These are phyloP conservation scores for Cardamine resedifolia DNA, from an alignment of 345 rosid genomes.

Conservation along the genomic window DNA sequence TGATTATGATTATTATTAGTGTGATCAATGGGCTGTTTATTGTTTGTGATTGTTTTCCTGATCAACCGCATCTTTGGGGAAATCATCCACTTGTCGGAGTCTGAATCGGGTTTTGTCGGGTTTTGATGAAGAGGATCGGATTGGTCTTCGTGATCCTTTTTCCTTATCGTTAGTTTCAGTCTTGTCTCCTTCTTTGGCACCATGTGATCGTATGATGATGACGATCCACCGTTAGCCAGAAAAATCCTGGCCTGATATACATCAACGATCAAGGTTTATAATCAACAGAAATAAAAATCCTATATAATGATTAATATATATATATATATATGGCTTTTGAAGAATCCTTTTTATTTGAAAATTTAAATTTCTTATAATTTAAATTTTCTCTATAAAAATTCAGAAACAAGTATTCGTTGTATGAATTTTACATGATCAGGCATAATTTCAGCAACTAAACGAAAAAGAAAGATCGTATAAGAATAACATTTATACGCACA, in stretches of 20 bases:
- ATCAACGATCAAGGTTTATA: slow-evolving; percentile 23
- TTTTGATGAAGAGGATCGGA: slow-evolving; percentile 41
- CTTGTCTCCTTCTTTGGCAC: slow-evolving; percentile 42
- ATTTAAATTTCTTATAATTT: background rate
- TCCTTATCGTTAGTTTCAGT: slow-evolving; percentile 41
- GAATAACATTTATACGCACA: background rate
- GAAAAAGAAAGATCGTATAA: background rate
- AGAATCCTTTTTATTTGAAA: background rate
- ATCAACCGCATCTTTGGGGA: slow-evolving; percentile 85
- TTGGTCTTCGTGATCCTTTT: slow-evolving; percentile 41
- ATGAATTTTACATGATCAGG: background rate
- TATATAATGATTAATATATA: background rate
- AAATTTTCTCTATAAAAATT: background rate
- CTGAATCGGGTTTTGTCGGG: slow-evolving; percentile 38
- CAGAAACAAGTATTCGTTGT: background rate
- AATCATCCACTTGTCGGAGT: slow-evolving; percentile 71
- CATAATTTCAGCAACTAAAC: background rate
- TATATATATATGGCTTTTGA: background rate
- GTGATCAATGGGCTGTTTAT: slow-evolving; percentile 20
- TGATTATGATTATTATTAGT: background rate
- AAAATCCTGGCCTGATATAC: slow-evolving; percentile 40
- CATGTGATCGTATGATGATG: slow-evolving; percentile 41
- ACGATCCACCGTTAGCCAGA: slow-evolving; percentile 40
- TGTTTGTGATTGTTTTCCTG: slow-evolving; percentile 66
- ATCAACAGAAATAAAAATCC: background rate